Base-by-base conservation (phyloP, 371 early-diverging fungal genomes). In the Mucor velutinosus region DNA sequence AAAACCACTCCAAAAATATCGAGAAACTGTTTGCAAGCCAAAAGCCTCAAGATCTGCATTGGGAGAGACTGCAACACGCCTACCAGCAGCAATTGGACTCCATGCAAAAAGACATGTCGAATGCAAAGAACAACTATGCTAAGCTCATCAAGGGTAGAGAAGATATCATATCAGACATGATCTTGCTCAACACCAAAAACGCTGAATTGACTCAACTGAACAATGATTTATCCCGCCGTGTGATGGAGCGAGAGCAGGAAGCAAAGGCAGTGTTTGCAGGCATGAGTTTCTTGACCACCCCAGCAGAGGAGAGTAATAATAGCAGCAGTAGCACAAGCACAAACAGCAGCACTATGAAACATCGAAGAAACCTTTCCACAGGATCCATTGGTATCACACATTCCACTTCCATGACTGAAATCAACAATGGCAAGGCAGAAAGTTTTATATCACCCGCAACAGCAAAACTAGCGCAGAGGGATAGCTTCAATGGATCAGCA, bases 151-250 rank as follows among this genome's bases (percentile, higher is more conserved):
- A 80, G 47, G 69, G 68, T 3, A 43, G 80, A 27, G 78, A 79
- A 27, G 76, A 76, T 1, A 77, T 84, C 10, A 77, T 84, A 29
- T 76, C 83, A 17, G 88, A 88, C 60, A 88, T 84, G 82, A 80
- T 85, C 25, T 67, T 86, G 29, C 66, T 88, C n/a, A 86, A 83
- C 43, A 82, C 81, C 12, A 82, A 84, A 45, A 88, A 84, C 41
- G 86, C 86, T 0, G 86, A 88, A 45, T 66, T 88, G 2, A 79
- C 83, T 1, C 73, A 77, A 17, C 74, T 88, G 43, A 88, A 88
- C 67, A 88, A 88, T 60, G 85, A 85, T 55, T 70, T 88, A 45
- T 82, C 86, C 35, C 74, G 83, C 29, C 78, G 84, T 33, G 73
- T 83, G 17, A 81, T 70, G 21, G 81, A 83, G 60, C 70, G 76